Percentiles rank a stretch among this genome's conserved stretches.
These are phyloP conservation scores for Juglanconis juglandina DNA, from an alignment of 2,329 filamentous ascomycete species.

Conservation along the genomic window DNA sequence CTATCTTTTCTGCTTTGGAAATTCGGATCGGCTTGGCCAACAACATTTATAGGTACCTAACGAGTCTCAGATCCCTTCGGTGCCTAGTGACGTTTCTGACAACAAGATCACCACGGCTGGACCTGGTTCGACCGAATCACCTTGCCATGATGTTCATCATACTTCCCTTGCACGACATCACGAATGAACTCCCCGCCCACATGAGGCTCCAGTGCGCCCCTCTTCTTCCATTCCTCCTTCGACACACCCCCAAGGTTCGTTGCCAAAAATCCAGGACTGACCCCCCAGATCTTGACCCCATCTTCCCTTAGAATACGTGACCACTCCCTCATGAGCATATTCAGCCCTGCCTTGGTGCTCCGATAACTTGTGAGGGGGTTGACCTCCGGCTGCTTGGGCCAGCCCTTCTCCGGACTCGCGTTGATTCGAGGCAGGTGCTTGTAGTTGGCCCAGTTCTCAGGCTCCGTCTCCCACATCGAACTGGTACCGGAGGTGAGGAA, in stretches of 20 bases:
- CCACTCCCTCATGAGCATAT: conserved; percentile 50
- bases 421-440: conserved; percentile 10
- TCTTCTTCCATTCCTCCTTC: conserved; percentile 32
- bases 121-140: not conserved
- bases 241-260: conserved; percentile 7
- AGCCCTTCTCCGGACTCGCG: conserved; percentile 31
- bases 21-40: too few relatives aligned
- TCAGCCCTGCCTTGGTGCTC: conserved; percentile 41
- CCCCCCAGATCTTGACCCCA: conserved; percentile 39
- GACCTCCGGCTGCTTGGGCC: conserved; percentile 39
- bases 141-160: conserved; percentile 13
- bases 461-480: conserved; percentile 31
- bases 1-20: too few relatives aligned
- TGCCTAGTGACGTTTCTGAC: not conserved
- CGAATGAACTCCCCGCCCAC: conserved; percentile 36
- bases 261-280: conserved; percentile 12
- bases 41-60: too few relatives aligned
- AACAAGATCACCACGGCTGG: conserved; percentile 3
- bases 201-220: conserved; percentile 32
- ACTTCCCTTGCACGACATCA: conserved; percentile 26
- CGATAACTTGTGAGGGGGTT: conserved; percentile 32
- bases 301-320: conserved; percentile 32
- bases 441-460: conserved; percentile 27
- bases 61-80: not conserved
- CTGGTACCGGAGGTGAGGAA: conserved; percentile 47